Evolutionary conservation across 129 eudicot species (phyloP), one percentile per base, ranked within the genome.

Genomic region (Scalesia atractyloides): DNA sequence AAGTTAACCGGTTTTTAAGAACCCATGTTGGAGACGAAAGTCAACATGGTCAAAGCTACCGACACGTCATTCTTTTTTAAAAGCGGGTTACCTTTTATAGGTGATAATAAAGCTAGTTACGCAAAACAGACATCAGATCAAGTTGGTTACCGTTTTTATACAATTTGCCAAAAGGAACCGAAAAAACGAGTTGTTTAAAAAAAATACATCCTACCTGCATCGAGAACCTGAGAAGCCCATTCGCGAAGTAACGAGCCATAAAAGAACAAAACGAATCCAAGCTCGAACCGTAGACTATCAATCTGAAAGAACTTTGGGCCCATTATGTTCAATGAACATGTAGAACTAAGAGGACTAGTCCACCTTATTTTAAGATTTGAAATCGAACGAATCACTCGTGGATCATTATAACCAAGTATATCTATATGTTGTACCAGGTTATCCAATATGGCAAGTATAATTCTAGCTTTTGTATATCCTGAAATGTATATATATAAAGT

Each of bases 191-290:
- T 54, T 49, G 33, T 34, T 24, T 66, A 7, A 61, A 15, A 58
- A 26, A 46, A 68, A 19, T 60, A 52, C 9, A 19, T 12, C 68
- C 60, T 57, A 86, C 96, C 97, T 72, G 80, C 56, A 18, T 76
- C 64, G 58, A 88, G 65, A 69, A 79, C 77, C 77, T 88, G 89
- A 9, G 84, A 72, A 72, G 96, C 96, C 72, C 72, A 63, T 66
- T 86, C 93, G 13, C 93, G 93, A 59, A 82, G 84, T 82, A 81
- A 70, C 14, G 87, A 81, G 72, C 89, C 97, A 51, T 86, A 88
- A 63, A 88, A 81, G 80, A 86, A 91, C 78, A 86, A 87, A 67
- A 72, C 70, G 81, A 81, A 86, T 16, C 83, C 90, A 66, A 84
- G 87, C 76, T 91, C 97, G 64, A 86, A 91, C 8, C 37, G 75